Evolutionary conservation across 805 yeast species (phyloP).

Genomic region (Starmerella floricola): DNA sequence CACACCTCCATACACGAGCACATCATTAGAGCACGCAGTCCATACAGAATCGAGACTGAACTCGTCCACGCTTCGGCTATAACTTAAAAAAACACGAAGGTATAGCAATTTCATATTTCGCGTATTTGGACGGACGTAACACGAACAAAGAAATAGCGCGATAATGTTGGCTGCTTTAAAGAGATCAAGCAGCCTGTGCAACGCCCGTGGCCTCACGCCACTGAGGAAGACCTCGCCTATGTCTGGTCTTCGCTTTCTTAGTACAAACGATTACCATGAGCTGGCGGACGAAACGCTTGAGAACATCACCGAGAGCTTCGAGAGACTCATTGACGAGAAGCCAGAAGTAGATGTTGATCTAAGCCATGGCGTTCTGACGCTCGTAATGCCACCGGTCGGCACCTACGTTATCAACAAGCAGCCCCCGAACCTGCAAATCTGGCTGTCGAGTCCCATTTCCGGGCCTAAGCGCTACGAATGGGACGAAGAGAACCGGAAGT

Average conservation of each 20-base stretch:
- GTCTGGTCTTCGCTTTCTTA: constrained; percentile 9
- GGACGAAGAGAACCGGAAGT: constrained; percentile 43
- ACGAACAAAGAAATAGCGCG: too few relatives aligned
- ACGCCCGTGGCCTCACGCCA: not conserved
- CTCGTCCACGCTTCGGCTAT: too few relatives aligned
- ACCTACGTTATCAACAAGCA: constrained; percentile 90
- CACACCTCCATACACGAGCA: too few relatives aligned
- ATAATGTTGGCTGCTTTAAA: too few relatives aligned
- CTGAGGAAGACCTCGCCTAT: not conserved
- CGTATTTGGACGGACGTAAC: too few relatives aligned
- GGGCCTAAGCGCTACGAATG: constrained; percentile 83
- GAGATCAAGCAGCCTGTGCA: too few relatives aligned
- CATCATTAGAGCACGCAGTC: too few relatives aligned
- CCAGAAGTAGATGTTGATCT: constrained; percentile 67
- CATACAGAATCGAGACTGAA: too few relatives aligned
- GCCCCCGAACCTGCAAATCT: constrained; percentile 93
- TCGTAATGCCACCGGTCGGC: constrained; percentile 59
- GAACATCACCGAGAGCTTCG: constrained; percentile 51
- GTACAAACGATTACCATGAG: constrained; percentile 43
- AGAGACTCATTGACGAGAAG: constrained; percentile 46
- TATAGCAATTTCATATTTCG: too few relatives aligned
- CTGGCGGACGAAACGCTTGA: constrained; percentile 62
- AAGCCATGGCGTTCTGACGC: constrained; percentile 75
- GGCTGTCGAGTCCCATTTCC: constrained; percentile 87
- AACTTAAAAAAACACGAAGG: too few relatives aligned